These are phyloP conservation scores for Solanum infundibuliforme DNA, from an alignment of 257 asterid species.

Conservation along the genomic window DNA sequence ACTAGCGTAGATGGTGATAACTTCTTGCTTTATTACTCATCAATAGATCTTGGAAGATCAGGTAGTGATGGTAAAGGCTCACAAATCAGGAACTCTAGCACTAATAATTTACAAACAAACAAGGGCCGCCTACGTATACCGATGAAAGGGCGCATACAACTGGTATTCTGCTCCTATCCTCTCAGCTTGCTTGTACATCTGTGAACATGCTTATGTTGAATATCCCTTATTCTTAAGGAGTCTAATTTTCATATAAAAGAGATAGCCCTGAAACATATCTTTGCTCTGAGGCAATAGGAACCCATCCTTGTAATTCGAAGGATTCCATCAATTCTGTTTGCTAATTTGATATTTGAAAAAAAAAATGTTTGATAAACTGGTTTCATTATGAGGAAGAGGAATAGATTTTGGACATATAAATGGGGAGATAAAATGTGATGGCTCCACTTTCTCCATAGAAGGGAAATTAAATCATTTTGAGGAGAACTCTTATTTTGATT, in stretches of 20 bases:
- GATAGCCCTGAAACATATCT: neutral
- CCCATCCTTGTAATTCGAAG: neutral
- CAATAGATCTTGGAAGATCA: constrained; percentile 57
- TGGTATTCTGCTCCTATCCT: constrained; percentile 36
- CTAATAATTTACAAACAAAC: constrained; percentile 43
- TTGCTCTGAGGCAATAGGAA: neutral
- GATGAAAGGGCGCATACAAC: constrained; percentile 77
- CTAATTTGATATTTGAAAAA: neutral
- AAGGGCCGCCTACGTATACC: constrained; percentile 67
- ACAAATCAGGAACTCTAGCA: constrained; percentile 57
- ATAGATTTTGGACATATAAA: neutral
- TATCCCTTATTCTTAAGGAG: neutral
- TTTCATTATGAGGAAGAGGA: neutral
- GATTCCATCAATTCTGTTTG: neutral
- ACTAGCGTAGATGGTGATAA: constrained; percentile 82
- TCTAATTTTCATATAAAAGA: neutral
- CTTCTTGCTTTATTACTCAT: constrained; percentile 69
- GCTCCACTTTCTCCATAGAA: neutral
- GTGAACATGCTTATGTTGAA: neutral
- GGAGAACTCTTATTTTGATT: neutral
- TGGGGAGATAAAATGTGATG: neutral
- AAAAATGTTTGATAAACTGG: neutral
- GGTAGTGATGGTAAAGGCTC: constrained; percentile 38
- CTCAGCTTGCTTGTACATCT: neutral
- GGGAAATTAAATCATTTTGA: neutral